Evolutionary conservation across 129 eudicot genomes (phyloP).

Genomic region (Flaveria trinervia): DNA sequence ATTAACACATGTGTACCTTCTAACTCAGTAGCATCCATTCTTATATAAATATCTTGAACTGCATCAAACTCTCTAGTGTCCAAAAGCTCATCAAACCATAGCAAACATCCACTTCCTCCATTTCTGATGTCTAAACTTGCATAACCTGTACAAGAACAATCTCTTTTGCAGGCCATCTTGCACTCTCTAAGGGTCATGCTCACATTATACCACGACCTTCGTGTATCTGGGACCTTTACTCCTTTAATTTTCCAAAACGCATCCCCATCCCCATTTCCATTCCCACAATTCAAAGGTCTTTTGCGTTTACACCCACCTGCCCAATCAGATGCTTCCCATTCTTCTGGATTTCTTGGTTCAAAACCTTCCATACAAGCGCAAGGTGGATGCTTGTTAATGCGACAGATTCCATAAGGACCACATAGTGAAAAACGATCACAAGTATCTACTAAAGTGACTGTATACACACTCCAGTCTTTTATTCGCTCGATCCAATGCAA

Average conservation of each 20-base stretch:
- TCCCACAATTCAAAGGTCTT: slow-evolving; percentile 17
- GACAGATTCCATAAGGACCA: slow-evolving; percentile 33
- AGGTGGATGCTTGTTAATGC: slow-evolving; percentile 20
- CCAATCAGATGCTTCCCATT: slow-evolving; percentile 28
- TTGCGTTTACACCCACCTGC: slow-evolving; percentile 29
- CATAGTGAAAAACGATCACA: slow-evolving; percentile 32
- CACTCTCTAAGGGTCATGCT: slow-evolving; percentile 34
- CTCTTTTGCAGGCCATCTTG: slow-evolving; percentile 28
- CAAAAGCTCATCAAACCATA: slow-evolving; percentile 29
- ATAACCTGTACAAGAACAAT: slow-evolving; percentile 46
- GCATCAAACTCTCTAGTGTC: slow-evolving; percentile 20
- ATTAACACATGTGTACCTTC: slow-evolving; percentile 8
- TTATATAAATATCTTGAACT: slow-evolving; percentile 32
- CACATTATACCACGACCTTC: slow-evolving; percentile 3
- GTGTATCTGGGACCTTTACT: slow-evolving; percentile 39
- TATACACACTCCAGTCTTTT: slow-evolving; percentile 12
- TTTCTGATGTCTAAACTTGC: slow-evolving; percentile 29
- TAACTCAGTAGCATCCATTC: slow-evolving; percentile 32
- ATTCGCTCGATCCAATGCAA: not conserved
- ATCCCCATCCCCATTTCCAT: not conserved
- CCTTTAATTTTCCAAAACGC: slow-evolving; percentile 27
- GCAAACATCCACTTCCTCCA: slow-evolving; percentile 50
- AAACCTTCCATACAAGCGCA: slow-evolving; percentile 33
- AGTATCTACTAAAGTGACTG: not conserved
- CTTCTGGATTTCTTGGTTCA: slow-evolving; percentile 18